Conservation (phyloP, 768 basidiomycete genomes). For the Leccinum arenicola region DNA sequence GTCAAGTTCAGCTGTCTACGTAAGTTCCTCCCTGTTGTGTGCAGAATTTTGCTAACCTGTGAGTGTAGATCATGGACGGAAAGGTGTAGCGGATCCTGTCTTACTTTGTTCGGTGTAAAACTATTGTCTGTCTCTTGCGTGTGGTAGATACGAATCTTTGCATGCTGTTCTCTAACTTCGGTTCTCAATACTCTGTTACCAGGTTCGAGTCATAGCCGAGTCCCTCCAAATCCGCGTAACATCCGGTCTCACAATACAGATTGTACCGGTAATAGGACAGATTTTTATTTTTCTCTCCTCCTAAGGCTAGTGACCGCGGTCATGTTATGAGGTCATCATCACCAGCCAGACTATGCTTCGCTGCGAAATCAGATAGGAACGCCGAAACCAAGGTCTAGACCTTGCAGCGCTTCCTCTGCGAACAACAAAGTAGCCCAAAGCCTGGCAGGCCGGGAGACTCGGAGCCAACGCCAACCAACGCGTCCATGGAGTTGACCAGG, state of each 20-base stretch:
- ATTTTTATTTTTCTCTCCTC: not conserved
- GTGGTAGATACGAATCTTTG: not conserved
- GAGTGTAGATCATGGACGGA: slow-evolving; percentile 19
- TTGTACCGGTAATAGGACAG: too few species aligned
- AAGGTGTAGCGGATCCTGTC: slow-evolving; percentile 15
- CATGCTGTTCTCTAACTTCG: not conserved
- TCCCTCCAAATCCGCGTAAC: not conserved
- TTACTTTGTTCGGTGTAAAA: not conserved
- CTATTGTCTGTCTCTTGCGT: not conserved
- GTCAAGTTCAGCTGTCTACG: slow-evolving; percentile 33
- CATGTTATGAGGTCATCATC: not conserved
- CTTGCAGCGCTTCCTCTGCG: too few species aligned
- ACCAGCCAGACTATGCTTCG: not conserved
- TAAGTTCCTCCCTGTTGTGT: slow-evolving; percentile 3
- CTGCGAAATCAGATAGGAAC: not conserved
- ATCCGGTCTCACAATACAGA: not conserved
- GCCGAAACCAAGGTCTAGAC: too few species aligned
- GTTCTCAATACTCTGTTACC: not conserved
- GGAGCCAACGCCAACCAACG: not conserved
- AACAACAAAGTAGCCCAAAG: not conserved
- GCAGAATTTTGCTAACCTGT: not conserved
- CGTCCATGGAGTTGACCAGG: not conserved
- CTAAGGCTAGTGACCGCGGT: not conserved
- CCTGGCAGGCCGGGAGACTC: not conserved
- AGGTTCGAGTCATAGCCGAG: not conserved